These are phyloP conservation scores for Pulveroboletus sp. DNA, from an alignment of 768 basidiomycete species.

Conservation along the genomic window DNA sequence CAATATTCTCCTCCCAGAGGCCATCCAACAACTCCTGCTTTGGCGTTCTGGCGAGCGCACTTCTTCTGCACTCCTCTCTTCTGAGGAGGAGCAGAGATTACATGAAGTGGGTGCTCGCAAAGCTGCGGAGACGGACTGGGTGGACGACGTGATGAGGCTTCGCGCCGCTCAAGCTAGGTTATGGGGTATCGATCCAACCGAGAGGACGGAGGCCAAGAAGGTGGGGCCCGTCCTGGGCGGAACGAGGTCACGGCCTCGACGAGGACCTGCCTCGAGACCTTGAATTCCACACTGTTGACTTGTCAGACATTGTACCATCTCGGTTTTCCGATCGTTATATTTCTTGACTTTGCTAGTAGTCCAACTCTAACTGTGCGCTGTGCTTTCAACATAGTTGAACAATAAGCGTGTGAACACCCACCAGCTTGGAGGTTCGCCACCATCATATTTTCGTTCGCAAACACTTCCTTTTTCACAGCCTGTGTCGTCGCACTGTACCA, in stretches of 20 bases:
- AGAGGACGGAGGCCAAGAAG: conserved; percentile 24
- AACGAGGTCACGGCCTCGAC: conserved; percentile 29
- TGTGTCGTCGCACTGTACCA: conserved; percentile 2
- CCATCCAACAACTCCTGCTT: conserved; percentile 65
- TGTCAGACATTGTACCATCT: conserved; percentile 11
- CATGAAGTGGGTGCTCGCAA: conserved; percentile 46
- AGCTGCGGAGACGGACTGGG: conserved; percentile 61
- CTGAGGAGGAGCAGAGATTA: conserved; percentile 51
- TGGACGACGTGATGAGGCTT: conserved; percentile 51
- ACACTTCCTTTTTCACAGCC: not conserved
- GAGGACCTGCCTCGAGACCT: conserved; percentile 16
- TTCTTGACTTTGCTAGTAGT: not conserved
- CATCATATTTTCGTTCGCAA: not conserved
- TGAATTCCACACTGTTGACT: conserved; percentile 1
- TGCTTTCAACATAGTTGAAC: no score
- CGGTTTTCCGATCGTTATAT: not conserved
- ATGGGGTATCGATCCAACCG: conserved; percentile 29
- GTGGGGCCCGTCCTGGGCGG: conserved; percentile 15
- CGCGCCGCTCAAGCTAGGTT: conserved; percentile 37
- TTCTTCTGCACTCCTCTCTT: conserved; percentile 43
- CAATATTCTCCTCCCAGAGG: conserved; percentile 67
- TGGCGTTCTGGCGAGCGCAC: conserved; percentile 63
- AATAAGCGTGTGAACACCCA: no score
- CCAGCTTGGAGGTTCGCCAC: no score
- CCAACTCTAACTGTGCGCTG: not conserved